phyloP scores from a whole-genome alignment of 768 basidiomycete species.

The Agrocybe pediades region DNA sequence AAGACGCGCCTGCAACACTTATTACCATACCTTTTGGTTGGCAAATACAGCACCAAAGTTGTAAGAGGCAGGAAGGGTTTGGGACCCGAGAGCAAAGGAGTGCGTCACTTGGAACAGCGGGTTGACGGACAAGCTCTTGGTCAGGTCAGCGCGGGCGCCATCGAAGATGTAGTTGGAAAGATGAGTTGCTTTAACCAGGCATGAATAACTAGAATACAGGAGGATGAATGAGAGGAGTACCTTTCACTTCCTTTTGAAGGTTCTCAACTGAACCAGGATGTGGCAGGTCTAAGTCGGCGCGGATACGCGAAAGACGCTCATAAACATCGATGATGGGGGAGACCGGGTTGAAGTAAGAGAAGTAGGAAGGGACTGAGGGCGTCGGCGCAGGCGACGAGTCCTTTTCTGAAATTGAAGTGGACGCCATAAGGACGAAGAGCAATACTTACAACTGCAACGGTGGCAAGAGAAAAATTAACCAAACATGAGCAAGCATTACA shows the following conservation, averaged over 20 bases:
- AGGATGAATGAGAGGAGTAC: slow-evolving; percentile 43
- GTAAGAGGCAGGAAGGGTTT: slow-evolving; percentile 83
- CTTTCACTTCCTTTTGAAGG: slow-evolving; percentile 89
- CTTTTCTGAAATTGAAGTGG: slow-evolving; percentile 44
- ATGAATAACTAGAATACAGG: slow-evolving; percentile 4
- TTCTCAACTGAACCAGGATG: slow-evolving; percentile 95
- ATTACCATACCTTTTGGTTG: slow-evolving; percentile 63
- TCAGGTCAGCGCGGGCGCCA: slow-evolving; percentile 94
- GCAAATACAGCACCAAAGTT: slow-evolving; percentile 95
- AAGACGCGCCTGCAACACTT: slow-evolving; percentile 16
- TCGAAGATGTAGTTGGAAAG: slow-evolving; percentile 96
- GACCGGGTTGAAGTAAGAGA: slow-evolving; percentile 44
- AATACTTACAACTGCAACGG: slow-evolving; percentile 22
- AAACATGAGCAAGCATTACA: slow-evolving; percentile 34
- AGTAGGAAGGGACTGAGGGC: slow-evolving; percentile 36
- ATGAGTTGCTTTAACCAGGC: slow-evolving; percentile 69
- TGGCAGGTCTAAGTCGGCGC: slow-evolving; percentile 76
- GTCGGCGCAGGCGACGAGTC: slow-evolving; percentile 38
- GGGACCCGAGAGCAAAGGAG: slow-evolving; percentile 89
- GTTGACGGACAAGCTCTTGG: slow-evolving; percentile 88
- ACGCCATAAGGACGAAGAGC: slow-evolving; percentile 41
- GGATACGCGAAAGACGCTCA: slow-evolving; percentile 79
- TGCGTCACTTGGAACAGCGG: slow-evolving; percentile 99
- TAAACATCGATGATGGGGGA: slow-evolving; percentile 70
- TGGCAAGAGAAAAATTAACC: slow-evolving; percentile 39